Percentiles rank a stretch among this genome's conserved stretches.
These are phyloP conservation scores for Ascosphaera pollenicola DNA, from an alignment of 2,329 filamentous ascomycete genomes.

Conservation along the genomic window DNA sequence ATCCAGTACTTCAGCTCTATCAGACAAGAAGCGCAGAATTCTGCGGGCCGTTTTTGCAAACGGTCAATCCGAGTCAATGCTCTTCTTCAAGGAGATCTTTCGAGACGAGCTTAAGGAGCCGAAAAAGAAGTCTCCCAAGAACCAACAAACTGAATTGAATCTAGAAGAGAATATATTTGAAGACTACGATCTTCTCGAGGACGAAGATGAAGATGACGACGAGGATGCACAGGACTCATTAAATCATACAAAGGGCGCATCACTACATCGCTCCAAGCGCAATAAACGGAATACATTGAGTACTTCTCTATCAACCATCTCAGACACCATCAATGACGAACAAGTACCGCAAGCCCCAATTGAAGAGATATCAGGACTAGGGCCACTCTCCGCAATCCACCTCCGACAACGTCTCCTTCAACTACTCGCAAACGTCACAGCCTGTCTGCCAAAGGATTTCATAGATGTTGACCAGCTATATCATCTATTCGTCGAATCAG, in stretches of 20 bases:
- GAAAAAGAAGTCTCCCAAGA: constrained; percentile 13
- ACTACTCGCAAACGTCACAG: constrained; percentile 19
- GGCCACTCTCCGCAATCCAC: constrained; percentile 17
- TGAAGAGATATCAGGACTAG: too few relatives aligned
- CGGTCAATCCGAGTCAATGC: constrained; percentile 14
- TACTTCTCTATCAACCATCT: too few relatives aligned
- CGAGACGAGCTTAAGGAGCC: constrained; percentile 20
- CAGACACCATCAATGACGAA: too few relatives aligned
- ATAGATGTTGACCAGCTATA: constrained; percentile 18
- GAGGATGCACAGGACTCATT: constrained; percentile 16
- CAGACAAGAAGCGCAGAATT: constrained; percentile 19
- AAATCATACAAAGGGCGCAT: too few relatives aligned
- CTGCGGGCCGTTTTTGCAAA: constrained; percentile 26
- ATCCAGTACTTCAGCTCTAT: constrained; percentile 9
- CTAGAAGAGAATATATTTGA: constrained; percentile 24
- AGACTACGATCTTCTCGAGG: too few relatives aligned
- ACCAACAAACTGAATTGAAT: constrained; percentile 20
- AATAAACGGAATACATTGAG: constrained; percentile 9
- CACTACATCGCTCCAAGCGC: constrained; percentile 16
- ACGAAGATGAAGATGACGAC: constrained; percentile 15
- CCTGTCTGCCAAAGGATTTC: constrained; percentile 14
- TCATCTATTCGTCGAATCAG: constrained; percentile 23
- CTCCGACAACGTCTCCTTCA: constrained; percentile 24
- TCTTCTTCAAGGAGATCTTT: constrained; percentile 24
- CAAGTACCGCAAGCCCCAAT: too few relatives aligned